A percentile compares a stretch with the other conserved stretches of the same genome.
Evolutionary conservation across 225 moss, liverwort and hornwort genomes (phyloP).

Genomic region (Pseudisothecium myosuroides): DNA sequence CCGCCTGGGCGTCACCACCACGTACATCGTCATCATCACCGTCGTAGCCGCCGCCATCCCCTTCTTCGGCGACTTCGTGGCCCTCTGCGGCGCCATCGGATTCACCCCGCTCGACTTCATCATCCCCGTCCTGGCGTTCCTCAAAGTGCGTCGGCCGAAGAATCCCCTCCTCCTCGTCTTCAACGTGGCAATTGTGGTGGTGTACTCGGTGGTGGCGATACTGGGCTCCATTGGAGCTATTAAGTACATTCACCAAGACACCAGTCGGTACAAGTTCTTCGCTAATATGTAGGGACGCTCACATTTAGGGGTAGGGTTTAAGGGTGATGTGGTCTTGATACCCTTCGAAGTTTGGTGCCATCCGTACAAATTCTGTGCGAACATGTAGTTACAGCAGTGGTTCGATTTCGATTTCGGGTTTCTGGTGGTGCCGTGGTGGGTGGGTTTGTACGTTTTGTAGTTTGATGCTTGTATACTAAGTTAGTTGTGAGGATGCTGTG

Average conservation of each 20-base stretch:
- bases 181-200: conserved; percentile 23
- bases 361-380: background rate
- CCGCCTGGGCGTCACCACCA: conserved; percentile 24
- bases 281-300: background rate
- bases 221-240: conserved; percentile 38
- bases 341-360: background rate
- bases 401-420: background rate
- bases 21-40: conserved; percentile 43
- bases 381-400: background rate
- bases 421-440: background rate
- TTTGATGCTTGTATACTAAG: background rate
- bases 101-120: conserved; percentile 73
- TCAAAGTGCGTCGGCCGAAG: conserved; percentile 29
- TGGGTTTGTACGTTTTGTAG: background rate
- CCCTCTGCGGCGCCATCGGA: conserved; percentile 56
- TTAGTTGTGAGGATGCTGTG: background rate
- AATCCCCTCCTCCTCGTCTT: background rate
- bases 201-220: conserved; percentile 26
- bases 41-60: conserved; percentile 45
- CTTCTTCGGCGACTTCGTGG: conserved; percentile 71
- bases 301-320: background rate
- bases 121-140: conserved; percentile 34
- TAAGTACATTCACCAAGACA: conserved; percentile 9
- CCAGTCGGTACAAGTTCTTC: conserved; percentile 19
- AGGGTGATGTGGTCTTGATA: background rate